Base-by-base conservation (phyloP, 768 basidiomycete genomes). In the Phanerodontia chrysosporium region DNA sequence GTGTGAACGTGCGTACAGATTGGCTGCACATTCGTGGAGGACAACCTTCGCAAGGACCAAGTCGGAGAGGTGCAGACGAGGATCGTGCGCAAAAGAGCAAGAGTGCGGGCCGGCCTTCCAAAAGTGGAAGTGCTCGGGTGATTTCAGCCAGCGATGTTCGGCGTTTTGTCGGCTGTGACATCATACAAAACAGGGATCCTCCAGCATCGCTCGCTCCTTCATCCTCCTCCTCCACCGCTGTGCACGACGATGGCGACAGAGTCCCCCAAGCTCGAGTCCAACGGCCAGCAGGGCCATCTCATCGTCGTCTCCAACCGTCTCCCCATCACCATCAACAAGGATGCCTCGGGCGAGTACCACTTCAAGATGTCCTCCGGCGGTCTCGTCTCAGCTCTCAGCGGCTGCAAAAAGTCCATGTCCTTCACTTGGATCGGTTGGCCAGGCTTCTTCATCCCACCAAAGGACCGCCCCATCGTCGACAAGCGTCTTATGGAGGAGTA, bases 341-440 rank as follows among this genome's bases (percentile, higher is more conserved):
- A 98, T 83, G 86, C 83, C 14, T 76, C 80, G 53, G 95, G 95
- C 70, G 87, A 96, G 73, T 98, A 95, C 74, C 92, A 95, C 78
- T 98, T 97, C 84, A 91, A 96, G 80, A 97, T 98, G 95, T 95
- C 93, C 60, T 95, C 93, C 2, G 97, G 97, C 28, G 97, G 97
- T 56, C 90, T 99, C 61, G 97, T 98, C 62, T 95, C 92, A 55
- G 97, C 97, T 60, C 86, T 99, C 64, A 90, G 90, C 24, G 96
- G 97, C 49, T 96, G 95, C 83, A 99, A 99, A 78, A 98, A 97
- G 77, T 94, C 90, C 35, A 87, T 98, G 82, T 88, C 84, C 72
- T 98, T 99, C 76, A 97, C 93, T 24, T 98, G 96, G 93, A 95
- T 97, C 66, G 91, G 92, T 58, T 97, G 92, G 92, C 89, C 92